These are phyloP conservation scores for Phlyctochytrium planicorne DNA, from an alignment of 192 early-diverging fungal species.

Conservation along the genomic window DNA sequence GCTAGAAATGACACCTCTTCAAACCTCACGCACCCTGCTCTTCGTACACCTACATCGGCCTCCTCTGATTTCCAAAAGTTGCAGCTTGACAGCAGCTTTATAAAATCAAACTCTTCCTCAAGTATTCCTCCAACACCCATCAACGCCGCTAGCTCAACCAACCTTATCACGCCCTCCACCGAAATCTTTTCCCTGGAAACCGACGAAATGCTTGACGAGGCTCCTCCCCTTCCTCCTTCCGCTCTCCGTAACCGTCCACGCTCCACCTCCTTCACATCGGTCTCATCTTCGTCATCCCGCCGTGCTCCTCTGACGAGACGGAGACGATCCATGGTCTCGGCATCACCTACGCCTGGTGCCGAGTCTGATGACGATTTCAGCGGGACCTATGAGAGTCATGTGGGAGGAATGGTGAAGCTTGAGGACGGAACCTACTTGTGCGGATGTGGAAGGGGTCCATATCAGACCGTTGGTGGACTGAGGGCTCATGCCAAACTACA, in stretches of 20 bases:
- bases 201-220: not conserved
- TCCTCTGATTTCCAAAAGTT: not conserved
- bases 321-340: too few species aligned
- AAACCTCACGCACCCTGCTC: not conserved
- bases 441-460: not conserved
- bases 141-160: too few species aligned
- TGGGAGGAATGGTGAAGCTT: not conserved
- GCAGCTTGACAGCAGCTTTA: not conserved
- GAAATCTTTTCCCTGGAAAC: not conserved
- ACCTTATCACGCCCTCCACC: not conserved
- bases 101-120: not conserved
- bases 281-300: too few species aligned
- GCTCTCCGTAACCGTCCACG: too few species aligned
- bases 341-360: too few species aligned
- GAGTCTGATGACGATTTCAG: too few species aligned
- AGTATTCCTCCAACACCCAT: too few species aligned
- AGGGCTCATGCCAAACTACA: conserved; percentile 2
- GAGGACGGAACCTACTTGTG: not conserved
- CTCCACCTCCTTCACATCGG: too few species aligned
- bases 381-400: too few species aligned
- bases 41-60: not conserved
- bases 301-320: too few species aligned
- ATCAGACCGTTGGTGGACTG: not conserved
- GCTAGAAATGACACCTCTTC: not conserved
- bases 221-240: too few species aligned